Conservation (phyloP, 2,329 filamentous ascomycete genomes). For the Pestalotiopsis sp. region DNA sequence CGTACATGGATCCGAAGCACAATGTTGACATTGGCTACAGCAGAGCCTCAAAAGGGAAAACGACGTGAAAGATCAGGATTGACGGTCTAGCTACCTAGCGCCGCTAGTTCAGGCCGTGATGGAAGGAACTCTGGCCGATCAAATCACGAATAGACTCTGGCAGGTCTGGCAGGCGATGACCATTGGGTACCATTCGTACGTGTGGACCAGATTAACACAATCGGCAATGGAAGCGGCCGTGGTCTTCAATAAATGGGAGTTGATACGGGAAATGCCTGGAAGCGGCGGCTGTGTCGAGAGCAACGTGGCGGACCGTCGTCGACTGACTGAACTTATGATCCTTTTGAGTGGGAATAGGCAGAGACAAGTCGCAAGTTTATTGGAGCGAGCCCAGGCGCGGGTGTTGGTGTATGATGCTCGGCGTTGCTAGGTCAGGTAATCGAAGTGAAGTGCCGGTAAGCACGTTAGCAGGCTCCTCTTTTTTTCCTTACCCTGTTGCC, state of each 20-base stretch:
- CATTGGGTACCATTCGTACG: not conserved
- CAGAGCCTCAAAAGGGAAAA: not conserved
- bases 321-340: not conserved
- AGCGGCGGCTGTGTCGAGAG: not conserved
- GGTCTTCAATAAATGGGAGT: not conserved
- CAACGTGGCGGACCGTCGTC: not conserved
- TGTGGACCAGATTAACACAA: not conserved
- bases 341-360: not conserved
- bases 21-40: not conserved
- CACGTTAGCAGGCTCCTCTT: not conserved
- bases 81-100: no score
- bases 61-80: not conserved
- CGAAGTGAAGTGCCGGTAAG: not conserved
- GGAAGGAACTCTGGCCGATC: not conserved
- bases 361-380: not conserved
- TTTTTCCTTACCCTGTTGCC: not conserved
- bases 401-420: not conserved
- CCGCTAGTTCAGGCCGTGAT: not conserved
- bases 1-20: not conserved
- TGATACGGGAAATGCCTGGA: not conserved
- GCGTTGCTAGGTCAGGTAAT: not conserved
- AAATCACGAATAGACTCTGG: not conserved
- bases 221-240: not conserved
- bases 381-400: not conserved
- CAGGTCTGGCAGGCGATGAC: not conserved